Evolutionary conservation across 1,284 basidiomycete species (phyloP).

Genomic region (Ganoderma leucocontextum): DNA sequence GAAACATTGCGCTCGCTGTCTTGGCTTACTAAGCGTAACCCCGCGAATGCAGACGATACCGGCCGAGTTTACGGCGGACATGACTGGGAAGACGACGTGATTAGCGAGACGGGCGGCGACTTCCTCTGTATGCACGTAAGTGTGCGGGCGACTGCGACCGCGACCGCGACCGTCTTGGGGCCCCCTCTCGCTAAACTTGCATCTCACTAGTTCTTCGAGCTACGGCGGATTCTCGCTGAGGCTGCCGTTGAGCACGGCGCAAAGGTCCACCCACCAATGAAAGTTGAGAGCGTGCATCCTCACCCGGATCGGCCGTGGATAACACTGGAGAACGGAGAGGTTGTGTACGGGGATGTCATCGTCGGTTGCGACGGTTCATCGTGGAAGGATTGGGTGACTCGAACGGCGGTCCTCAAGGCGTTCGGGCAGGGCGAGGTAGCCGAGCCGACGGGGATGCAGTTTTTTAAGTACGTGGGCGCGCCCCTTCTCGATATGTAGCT

Average conservation of each 20-base stretch:
- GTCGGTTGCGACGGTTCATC: constrained; percentile 43
- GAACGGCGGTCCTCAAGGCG: constrained; percentile 34
- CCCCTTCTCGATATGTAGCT: neutral
- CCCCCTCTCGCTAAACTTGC: neutral
- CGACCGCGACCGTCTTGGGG: neutral
- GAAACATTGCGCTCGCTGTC: neutral
- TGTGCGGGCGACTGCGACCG: neutral
- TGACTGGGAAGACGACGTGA: constrained; percentile 38
- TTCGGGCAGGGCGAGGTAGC: constrained; percentile 21
- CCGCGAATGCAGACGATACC: constrained; percentile 31
- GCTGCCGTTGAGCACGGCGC: constrained; percentile 36
- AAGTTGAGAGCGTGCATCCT: constrained; percentile 28
- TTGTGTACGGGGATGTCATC: constrained; percentile 40
- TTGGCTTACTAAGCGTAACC: neutral
- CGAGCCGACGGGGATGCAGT: constrained; percentile 20
- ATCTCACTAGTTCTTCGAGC: constrained; percentile 37
- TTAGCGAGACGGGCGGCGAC: constrained; percentile 40
- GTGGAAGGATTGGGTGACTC: constrained; percentile 28
- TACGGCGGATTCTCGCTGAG: constrained; percentile 37
- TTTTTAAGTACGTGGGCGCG: constrained; percentile 35
- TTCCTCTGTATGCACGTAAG: constrained; percentile 30
- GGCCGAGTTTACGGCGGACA: constrained; percentile 35
- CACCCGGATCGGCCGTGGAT: constrained; percentile 35
- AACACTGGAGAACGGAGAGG: constrained; percentile 38
- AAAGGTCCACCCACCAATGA: constrained; percentile 25